A percentile compares a stretch with the other conserved stretches of the same genome.
Evolutionary conservation across 2,329 filamentous ascomycete genomes (phyloP).

Genomic region (Colletotrichum agaves): DNA sequence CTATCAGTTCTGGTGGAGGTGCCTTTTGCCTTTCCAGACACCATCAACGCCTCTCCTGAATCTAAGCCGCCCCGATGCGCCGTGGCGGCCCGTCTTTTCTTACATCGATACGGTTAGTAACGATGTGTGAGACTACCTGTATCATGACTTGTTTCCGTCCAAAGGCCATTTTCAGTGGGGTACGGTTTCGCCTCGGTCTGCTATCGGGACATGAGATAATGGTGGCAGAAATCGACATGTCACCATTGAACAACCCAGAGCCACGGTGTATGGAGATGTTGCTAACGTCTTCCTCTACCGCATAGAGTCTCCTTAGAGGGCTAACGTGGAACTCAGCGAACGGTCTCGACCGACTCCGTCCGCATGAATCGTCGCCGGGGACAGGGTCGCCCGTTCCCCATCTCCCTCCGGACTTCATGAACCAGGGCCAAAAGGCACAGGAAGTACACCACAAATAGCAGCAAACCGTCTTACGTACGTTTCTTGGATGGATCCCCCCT

Average conservation of each 20-base stretch:
- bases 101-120: neutral
- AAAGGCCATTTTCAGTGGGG: neutral
- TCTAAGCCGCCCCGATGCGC: conserved; percentile 13
- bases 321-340: conserved; percentile 18
- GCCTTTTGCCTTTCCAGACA: neutral
- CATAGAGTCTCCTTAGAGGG: neutral
- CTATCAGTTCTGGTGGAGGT: neutral
- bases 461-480: conserved; percentile 3
- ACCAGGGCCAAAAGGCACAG: neutral
- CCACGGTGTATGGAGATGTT: neutral
- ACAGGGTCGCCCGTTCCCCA: conserved; percentile 4
- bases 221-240: neutral
- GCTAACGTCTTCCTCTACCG: neutral
- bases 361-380: conserved; percentile 19
- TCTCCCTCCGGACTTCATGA: neutral
- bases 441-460: conserved; percentile 31
- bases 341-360: conserved; percentile 28
- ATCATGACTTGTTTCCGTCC: neutral
- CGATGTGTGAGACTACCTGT: neutral
- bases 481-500: neutral
- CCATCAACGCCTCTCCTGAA: conserved; percentile 14
- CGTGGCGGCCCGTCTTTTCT: conserved; percentile 17
- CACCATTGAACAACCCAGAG: neutral
- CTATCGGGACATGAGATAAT: neutral
- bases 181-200: too few relatives aligned